Evolutionary conservation across 495 filamentous ascomycete species (phyloP).

Genomic region (Xylaria bambusicola): DNA sequence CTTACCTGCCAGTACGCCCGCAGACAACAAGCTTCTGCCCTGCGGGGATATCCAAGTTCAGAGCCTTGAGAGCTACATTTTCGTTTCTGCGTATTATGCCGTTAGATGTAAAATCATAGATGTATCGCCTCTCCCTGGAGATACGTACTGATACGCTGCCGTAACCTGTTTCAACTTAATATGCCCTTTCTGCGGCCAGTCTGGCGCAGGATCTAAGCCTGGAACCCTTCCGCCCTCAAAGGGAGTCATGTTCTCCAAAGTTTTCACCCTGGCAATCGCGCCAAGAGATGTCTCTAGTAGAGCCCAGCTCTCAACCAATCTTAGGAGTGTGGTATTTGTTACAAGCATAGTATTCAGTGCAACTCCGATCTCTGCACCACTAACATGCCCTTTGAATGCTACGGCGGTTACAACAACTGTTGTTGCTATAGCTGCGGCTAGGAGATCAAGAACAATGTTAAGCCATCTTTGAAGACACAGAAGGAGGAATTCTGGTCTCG

Average conservation of each 20-base stretch:
- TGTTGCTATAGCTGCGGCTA: conserved; percentile 46
- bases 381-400: conserved; percentile 32
- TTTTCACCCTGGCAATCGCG: conserved; percentile 56
- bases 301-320: conserved; percentile 42
- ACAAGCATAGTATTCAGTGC: conserved; percentile 41
- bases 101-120: not conserved
- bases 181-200: conserved; percentile 47
- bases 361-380: conserved; percentile 40
- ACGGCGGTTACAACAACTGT: conserved; percentile 44
- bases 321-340: conserved; percentile 36
- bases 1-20: conserved; percentile 27
- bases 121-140: too few species aligned
- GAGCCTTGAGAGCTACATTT: conserved; percentile 1
- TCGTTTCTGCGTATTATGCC: not conserved
- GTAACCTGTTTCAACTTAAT: conserved; percentile 48
- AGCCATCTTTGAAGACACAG: conserved; percentile 59
- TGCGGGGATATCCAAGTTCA: conserved; percentile 52
- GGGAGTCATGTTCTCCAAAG: conserved; percentile 51
- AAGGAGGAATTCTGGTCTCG: conserved; percentile 53
- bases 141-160: conserved; percentile 35
- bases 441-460: conserved; percentile 46
- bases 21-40: conserved; percentile 62
- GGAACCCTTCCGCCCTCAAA: conserved; percentile 48
- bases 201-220: conserved; percentile 53
- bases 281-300: conserved; percentile 46